Evolutionary conservation across 1,284 basidiomycete genomes (phyloP), one percentile per base, ranked within the genome.

Genomic region (Meira miltonrushii): DNA sequence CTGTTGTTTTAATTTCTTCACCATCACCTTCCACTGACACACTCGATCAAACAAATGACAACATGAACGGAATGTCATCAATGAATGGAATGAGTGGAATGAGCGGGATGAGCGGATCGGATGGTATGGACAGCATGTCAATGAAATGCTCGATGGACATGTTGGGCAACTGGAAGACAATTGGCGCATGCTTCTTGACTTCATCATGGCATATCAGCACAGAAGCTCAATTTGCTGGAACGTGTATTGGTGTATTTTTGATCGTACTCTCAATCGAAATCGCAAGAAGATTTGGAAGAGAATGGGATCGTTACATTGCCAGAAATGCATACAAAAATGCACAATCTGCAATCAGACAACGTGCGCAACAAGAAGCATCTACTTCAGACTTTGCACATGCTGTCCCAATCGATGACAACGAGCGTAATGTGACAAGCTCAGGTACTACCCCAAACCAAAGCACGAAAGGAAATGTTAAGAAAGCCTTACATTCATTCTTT

Each of bases 271-370:
- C 55, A 39, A 59, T 64, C 39, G 62, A 64, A 52, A 21, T 41
- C 19, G 47, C 62, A 1, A 55, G 62, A 15, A 43, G 62, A 17
- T 59, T 47, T 48, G 62, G 62, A 8, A 43, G 62, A 37, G 62
- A 64, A 41, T 64, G 55, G 55, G 62, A 64, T 53, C 54, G 62
- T 1, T 64, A 58, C 59, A 64, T 64, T 39, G 49, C 61, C 33
- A n/a, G 44, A 11, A 52, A 39, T 7, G 62, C 59, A 7, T 39
- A 51, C 15, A 19, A 19, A 11, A 13, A 38, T 39, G 13, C 23
- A 13, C 13, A 38, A 37, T 46, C 44, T 8, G n/a, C 10, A n/a
- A 40, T 10, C 10, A 50, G 25, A 43, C 25, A 25, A 17, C 2
- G 48, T 6, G 13, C 28, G n/a, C 28, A 17, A 15, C 12, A 33